Evolutionary conservation across 2,329 filamentous ascomycete genomes (phyloP), one percentile per base, ranked within the genome.

Genomic region (Aspergillus hiratsukae): DNA sequence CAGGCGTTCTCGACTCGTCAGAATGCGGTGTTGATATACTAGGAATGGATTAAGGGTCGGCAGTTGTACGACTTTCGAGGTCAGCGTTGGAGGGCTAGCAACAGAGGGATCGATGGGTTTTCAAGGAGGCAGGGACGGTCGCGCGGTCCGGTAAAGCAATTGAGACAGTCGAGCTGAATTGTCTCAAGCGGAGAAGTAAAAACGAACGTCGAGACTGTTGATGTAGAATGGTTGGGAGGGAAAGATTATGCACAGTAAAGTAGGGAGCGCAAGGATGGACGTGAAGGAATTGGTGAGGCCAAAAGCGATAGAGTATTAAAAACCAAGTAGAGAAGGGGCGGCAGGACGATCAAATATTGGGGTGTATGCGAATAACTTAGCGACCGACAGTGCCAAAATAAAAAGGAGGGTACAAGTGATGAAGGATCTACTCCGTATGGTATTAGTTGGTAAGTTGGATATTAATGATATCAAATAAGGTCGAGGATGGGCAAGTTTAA

Each of bases 191-290:
- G 41, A 48, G 31, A 29, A 58, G 37, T n/a, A 25, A 50, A 28
- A 35, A 29, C 31, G 45, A 48, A 52, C 28, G 46, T 41, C 23
- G 46, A 51, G 46, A 52, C 57, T 46, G 23, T 19, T 28, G 49
- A 27, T 46, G 43, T 28, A 35, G 35, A 50, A 27, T 35, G 19
- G 37, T 46, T 53, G 49, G 48, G 52, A 31, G 37, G 27, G 43
- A 50, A 51, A 31, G 41, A 50, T 17, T 55, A 43, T n/a, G 49
- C 49, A 27, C 23, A 45, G 54, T 35, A 41, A 59, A 46, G 52
- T 46, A 60, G 55, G 58, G 55, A 59, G 58, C 51, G 58, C 58
- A 58, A 58, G 45, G 56, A 62, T 48, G 53, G 53, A 48, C 45
- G 51, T 52, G 43, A 49, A 52, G 51, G 45, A 56, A 57, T 61